Conservation (phyloP, 2,329 filamentous ascomycete genomes). For the Colletotrichum sp. region DNA sequence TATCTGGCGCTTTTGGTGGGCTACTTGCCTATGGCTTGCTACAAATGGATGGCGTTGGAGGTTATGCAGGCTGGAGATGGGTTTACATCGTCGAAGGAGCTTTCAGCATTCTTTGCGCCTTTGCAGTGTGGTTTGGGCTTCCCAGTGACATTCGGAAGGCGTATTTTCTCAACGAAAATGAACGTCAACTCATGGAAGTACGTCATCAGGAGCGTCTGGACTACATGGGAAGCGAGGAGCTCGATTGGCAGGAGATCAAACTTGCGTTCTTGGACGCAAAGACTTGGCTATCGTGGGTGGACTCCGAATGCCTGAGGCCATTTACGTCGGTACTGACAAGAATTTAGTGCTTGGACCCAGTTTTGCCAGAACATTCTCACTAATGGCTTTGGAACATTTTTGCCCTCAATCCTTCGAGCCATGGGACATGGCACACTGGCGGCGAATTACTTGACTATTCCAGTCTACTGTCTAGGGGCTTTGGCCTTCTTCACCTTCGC, state of each 20-base stretch:
- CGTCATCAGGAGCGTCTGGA: not conserved
- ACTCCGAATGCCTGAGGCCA: rapidly evolving
- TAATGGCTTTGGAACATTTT: not conserved
- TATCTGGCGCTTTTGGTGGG: not conserved
- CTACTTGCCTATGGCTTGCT: not conserved
- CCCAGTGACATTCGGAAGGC: not conserved
- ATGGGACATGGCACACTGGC: not conserved
- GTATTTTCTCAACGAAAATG: not conserved
- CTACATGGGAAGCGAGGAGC: not conserved
- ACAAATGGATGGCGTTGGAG: not conserved
- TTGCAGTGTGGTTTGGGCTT: not conserved
- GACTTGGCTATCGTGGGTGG: not conserved
- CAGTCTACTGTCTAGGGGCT: not conserved
- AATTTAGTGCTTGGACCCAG: not conserved
- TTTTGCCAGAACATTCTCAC: not conserved
- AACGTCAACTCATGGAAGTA: not conserved
- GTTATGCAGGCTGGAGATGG: not conserved
- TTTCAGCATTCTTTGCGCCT: not conserved
- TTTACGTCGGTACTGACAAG: not conserved
- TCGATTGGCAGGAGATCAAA: not conserved
- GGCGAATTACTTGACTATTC: not conserved
- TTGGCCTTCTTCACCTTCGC: not conserved
- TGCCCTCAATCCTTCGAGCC: not conserved
- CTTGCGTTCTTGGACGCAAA: not conserved
- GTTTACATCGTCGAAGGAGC: not conserved